Base-by-base conservation (phyloP, 768 basidiomycete genomes). In the Pulveroboletus ravenelii region DNA sequence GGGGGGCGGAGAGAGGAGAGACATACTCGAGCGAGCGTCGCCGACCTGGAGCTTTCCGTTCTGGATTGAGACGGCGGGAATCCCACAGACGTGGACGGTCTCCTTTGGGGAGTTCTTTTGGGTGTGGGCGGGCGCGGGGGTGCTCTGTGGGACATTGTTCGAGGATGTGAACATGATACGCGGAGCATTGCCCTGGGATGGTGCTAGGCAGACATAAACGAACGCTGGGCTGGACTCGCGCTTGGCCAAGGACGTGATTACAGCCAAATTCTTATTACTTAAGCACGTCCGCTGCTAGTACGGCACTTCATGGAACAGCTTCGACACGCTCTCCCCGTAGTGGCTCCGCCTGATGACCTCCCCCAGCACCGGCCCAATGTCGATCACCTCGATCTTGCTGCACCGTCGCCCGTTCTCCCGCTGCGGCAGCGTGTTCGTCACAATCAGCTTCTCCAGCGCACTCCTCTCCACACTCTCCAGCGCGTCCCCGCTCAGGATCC, bases 371-470 rank as follows among this genome's bases (percentile, higher is more conserved):
- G 87, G 84, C 23, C 92, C 91, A 57, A 99, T 85, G 73, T 98
- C 94, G 59, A 99, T 85, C 47, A 93, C 90, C 72, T 93, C 91
- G 38, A 99, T 81, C 72, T 92, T 90, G 38, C 69, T 68, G 70
- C 89, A 91, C 47, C 65, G 68, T 35, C 73, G 78, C 67, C 83
- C 78, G 71, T 94, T 90, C 60, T 74, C 83, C 45, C 77, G 64
- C 70, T 98, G 96, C 47, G 96, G 96, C 36, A 98, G 81, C 69
- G 94, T 96, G 74, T 99, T 99, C 63, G 96, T 98, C 63, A 99
- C 95, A 50, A 98, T 92, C 66, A 99, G 72, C 76, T 95, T 93
- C 72, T 92, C 87, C 64, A 99, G 77, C 48, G 79, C 78, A 52
- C 89, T 88, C 59, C 75, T 76, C 60, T 78, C 75, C 34, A 99